A percentile compares a stretch with the other conserved stretches of the same genome.
Conservation (phyloP, 31 red algal genomes). For the Asparagopsis taxiformis region DNA sequence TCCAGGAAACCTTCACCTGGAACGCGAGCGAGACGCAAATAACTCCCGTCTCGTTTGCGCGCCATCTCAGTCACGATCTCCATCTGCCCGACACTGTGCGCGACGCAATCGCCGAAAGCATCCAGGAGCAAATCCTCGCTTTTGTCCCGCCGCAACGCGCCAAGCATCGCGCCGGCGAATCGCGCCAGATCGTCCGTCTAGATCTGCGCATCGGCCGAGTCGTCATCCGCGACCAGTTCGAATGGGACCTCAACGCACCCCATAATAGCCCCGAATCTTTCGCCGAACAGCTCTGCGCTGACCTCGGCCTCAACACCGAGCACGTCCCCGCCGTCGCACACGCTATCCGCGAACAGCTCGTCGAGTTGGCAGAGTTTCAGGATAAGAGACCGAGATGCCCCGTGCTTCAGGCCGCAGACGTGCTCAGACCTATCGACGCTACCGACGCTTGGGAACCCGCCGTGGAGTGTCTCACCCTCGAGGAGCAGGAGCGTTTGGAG, state of each 20-base stretch:
- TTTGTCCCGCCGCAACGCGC: slow-evolving; percentile 13
- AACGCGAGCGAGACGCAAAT: slow-evolving; percentile 52
- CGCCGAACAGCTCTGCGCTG: slow-evolving; percentile 66
- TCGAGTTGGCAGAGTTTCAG: slow-evolving; percentile 50
- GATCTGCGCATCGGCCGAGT: slow-evolving; percentile 83
- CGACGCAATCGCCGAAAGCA: slow-evolving; percentile 42
- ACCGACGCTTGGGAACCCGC: slow-evolving; percentile 55
- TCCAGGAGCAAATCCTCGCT: slow-evolving; percentile 64
- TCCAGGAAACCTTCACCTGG: slow-evolving; percentile 87
- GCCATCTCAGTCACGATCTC: slow-evolving; percentile 46
- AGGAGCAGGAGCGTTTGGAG: slow-evolving; percentile 72
- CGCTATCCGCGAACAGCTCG: slow-evolving; percentile 81
- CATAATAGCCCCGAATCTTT: slow-evolving; percentile 82
- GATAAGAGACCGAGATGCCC: slow-evolving; percentile 53
- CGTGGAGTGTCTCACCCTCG: slow-evolving; percentile 69
- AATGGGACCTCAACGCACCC: slow-evolving; percentile 68
- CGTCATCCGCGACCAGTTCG: slow-evolving; percentile 84
- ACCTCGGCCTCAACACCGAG: slow-evolving; percentile 74
- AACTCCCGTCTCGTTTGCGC: slow-evolving; percentile 68
- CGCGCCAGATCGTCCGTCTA: slow-evolving; percentile 69
- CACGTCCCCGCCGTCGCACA: slow-evolving; percentile 78
- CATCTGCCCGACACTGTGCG: slow-evolving; percentile 31
- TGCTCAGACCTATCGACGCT: slow-evolving; percentile 18
- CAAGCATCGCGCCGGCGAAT: slow-evolving; percentile 13
- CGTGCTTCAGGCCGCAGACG: slow-evolving; percentile 23